Evolutionary conservation across 169 alveolate genomes (phyloP), one percentile per base, ranked within the genome.

Genomic region (Plasmodium gallinaceum): DNA sequence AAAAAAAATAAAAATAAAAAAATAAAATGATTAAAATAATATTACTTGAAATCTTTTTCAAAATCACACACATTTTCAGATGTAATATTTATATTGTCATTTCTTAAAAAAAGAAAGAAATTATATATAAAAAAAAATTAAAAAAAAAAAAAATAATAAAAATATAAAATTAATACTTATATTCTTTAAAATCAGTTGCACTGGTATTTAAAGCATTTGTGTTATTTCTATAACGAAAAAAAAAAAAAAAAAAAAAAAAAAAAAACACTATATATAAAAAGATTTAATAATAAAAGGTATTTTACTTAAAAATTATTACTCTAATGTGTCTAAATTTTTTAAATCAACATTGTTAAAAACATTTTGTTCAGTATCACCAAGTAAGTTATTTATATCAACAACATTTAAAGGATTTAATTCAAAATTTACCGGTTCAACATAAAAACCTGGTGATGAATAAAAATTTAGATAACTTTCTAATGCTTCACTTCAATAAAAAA

Each of bases 401-500:
- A 10, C 16, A 54, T 52, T 52, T 68, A 52, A 42, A 7, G 20
- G 10, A 37, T 65, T 61, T 12, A 48, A 54, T 14, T 39, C 52
- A 26, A 45, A 20, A 7, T 12, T 42, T 9, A 18, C 20, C 22
- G 80, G 62, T 7, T 65, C 85, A 18, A 7, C 32, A 12, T 68
- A 80, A 26, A 5, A 18, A n/a, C 51, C 8, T 72, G 32, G 85
- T 54, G 85, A 72, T n/a, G 85, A 24, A 54, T 72, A 72, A 26
- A 80, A 60, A 24, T 60, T 65, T 8, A 80, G 64, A 16, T 68
- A 80, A 10, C 66, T 54, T 12, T 80, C 90, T 16, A 68, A 45
- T n/a, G 90, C 22, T 22, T 80, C 90, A 46, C 90, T 80, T 62
- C 24, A 42, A 20, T 5, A 5, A 78, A 54, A 16, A 42, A 42